Evolutionary conservation across 768 basidiomycete species (phyloP), one percentile per base, ranked within the genome.

Genomic region (Trametes cinnabarina): DNA sequence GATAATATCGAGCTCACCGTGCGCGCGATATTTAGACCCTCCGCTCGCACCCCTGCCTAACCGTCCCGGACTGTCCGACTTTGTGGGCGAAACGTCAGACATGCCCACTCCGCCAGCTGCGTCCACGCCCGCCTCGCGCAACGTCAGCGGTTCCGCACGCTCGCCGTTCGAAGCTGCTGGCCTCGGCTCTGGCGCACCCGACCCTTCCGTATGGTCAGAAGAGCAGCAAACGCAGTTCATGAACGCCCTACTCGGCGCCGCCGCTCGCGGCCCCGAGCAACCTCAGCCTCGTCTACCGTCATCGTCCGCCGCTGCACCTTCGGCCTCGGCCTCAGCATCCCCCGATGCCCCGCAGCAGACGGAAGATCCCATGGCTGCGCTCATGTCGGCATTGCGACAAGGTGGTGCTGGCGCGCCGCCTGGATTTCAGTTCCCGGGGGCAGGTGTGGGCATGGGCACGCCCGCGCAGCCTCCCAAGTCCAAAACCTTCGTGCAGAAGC

Each of bases 181-280:
- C n/a, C 57, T 65, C 57, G 66, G 65, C 14, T 55, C 58, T 34
- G 44, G 68, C n/a, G 58, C 64, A 4, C 73, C 79, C 4, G 84
- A 85, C 65, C 80, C 84, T 0, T 79, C 83, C 3, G 79, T 78
- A 12, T 89, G 86, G 88, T 80, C 83, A 9, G 74, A 81, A 42
- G 85, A 90, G 57, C 85, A 89, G 58, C 87, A 89, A 65, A 76
- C 76, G 53, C 84, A 86, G 62, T 79, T 90, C 61, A 74, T 90
- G 72, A 81, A 82, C 57, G 86, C 88, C 2, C 75, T 92, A 28
- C 78, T 89, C 74, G 68, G 66, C 19, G 60, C 60, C 12, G 55
- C 60, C 15, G 60, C 50, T 4, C 62, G 64, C 1, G 41, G 59
- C 30, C 55, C 63, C 11, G 37, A 14, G 22, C 47, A 55, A 39